Conservation (phyloP, 345 rosid genomes). For the Crucihimalaya himalaica region DNA sequence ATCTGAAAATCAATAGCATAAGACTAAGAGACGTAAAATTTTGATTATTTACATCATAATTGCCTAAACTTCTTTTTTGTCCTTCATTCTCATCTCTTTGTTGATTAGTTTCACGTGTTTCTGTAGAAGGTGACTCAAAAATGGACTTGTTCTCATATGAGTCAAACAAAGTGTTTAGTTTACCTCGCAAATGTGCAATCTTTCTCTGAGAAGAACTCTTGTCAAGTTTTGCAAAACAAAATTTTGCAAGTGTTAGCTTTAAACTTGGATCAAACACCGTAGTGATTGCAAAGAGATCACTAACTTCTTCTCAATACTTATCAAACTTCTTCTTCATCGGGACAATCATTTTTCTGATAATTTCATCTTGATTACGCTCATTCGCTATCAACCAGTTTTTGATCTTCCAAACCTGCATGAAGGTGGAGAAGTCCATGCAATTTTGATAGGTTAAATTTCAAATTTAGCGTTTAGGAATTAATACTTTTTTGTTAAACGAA, state of each 20-base stretch:
- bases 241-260: not conserved
- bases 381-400: not conserved
- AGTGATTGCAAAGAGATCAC: conserved; percentile 5
- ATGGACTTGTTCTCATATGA: no score
- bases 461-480: no score
- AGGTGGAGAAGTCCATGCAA: no score
- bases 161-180: no score
- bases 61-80: not conserved
- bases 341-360: not conserved
- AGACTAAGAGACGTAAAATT: no score
- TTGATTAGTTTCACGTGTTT: no score
- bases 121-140: no score
- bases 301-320: not conserved
- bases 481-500: no score
- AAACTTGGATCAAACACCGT: not conserved
- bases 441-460: no score
- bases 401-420: not conserved
- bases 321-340: not conserved
- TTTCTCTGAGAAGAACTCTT: no score
- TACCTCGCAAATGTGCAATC: no score
- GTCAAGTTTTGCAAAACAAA: not conserved
- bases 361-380: not conserved
- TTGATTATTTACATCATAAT: not conserved
- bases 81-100: not conserved
- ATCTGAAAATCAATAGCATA: no score